These are phyloP conservation scores for Candida awuae DNA, from an alignment of 805 yeast species.

Conservation along the genomic window DNA sequence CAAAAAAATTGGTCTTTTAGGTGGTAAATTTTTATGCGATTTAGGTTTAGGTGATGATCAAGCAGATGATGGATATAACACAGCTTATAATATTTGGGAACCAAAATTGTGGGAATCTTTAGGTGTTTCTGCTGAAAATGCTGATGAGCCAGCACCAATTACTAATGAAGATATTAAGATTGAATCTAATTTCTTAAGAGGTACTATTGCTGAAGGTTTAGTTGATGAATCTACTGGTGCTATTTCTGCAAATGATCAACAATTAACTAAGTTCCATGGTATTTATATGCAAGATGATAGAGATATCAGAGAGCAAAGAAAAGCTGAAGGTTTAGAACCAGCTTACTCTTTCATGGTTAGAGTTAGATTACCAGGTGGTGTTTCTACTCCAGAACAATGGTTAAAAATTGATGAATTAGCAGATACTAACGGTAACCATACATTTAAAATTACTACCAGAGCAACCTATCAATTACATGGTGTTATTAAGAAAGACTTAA, in stretches of 20 bases:
- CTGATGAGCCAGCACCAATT: constrained; percentile 83
- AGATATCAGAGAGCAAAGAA: constrained; percentile 88
- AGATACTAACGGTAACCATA: constrained; percentile 80
- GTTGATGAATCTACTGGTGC: constrained; percentile 82
- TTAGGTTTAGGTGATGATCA: constrained; percentile 94
- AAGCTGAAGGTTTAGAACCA: constrained; percentile 88
- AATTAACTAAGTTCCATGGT: constrained; percentile 94
- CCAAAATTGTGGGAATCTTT: constrained; percentile 76
- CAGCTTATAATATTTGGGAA: constrained; percentile 89
- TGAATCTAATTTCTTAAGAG: constrained; percentile 80
- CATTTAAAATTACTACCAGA: constrained; percentile 90
- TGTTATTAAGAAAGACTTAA: constrained; percentile 79
- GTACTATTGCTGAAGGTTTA: constrained; percentile 85
- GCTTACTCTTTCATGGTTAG: constrained; percentile 97
- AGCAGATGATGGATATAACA: constrained; percentile 90
- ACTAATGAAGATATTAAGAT: constrained; percentile 95
- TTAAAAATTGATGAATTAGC: constrained; percentile 75
- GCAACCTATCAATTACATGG: constrained; percentile 97
- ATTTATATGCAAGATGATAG: constrained; percentile 98
- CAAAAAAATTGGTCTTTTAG: constrained; percentile 56
- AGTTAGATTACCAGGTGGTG: constrained; percentile 91
- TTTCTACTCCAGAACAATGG: constrained; percentile 84
- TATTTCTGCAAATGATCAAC: constrained; percentile 84
- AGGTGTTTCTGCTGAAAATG: constrained; percentile 81
- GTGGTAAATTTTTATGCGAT: constrained; percentile 65